Evolutionary conservation across 768 basidiomycete genomes (phyloP).

Genomic region (Hygrophoropsis aurantiaca): DNA sequence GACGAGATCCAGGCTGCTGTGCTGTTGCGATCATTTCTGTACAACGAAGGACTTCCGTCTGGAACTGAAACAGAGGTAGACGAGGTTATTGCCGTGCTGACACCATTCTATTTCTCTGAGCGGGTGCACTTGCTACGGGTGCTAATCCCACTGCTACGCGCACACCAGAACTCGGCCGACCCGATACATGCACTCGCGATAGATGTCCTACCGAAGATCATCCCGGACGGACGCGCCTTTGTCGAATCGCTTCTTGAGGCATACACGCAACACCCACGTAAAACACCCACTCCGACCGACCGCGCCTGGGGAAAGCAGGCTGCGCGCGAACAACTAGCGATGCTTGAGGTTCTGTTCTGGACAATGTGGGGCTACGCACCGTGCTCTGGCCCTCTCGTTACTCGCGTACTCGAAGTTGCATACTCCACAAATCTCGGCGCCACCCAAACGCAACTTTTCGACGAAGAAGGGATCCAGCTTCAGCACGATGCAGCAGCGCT

Average conservation of each 20-base stretch:
- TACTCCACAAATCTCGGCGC: conserved; percentile 66
- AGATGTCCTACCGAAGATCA: conserved; percentile 54
- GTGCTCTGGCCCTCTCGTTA: conserved; percentile 63
- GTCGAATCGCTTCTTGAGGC: conserved; percentile 58
- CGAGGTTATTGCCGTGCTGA: conserved; percentile 68
- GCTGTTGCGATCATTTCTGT: conserved; percentile 74
- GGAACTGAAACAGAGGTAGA: conserved; percentile 49
- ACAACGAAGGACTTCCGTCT: conserved; percentile 70
- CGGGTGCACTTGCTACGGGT: conserved; percentile 67
- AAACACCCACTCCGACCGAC: conserved; percentile 49
- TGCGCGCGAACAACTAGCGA: conserved; percentile 70
- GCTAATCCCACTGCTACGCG: conserved; percentile 74
- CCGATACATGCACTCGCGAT: conserved; percentile 53
- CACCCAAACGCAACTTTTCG: conserved; percentile 65
- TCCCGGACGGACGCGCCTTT: conserved; percentile 67
- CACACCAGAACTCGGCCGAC: conserved; percentile 57
- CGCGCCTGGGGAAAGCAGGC: conserved; percentile 76
- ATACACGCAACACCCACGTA: conserved; percentile 45
- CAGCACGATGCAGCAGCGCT: conserved; percentile 67
- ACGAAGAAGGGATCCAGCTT: conserved; percentile 69
- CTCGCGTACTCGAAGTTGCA: conserved; percentile 61
- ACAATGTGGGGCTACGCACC: conserved; percentile 77
- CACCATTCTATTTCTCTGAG: conserved; percentile 82
- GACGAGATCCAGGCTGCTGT: conserved; percentile 80
- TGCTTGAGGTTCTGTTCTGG: conserved; percentile 89